Base-by-base conservation (phyloP, 2,329 filamentous ascomycete species). In the Claviceps citrina region DNA sequence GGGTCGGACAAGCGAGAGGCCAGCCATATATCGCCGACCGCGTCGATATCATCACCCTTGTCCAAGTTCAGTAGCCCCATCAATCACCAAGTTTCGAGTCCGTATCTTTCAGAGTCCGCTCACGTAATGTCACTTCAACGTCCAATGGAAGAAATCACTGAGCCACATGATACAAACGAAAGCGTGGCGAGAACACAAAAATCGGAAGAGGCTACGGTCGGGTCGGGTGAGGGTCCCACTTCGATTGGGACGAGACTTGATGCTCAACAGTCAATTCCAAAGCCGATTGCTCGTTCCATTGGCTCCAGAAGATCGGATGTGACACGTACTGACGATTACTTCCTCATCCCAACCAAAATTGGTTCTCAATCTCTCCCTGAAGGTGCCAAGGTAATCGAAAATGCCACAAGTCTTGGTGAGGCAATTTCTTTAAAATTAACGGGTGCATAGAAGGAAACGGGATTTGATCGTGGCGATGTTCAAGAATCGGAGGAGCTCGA, bases 81-180 rank as follows among this genome's bases (percentile, higher is more conserved):
- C 6, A 33, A 39, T 5, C 43, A 43, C 5, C 42, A 49, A 12
- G 52, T 58, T 1, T 44, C 51, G 10, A 69, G 64, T 38, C 67
- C 66, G 0, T 70, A 62, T 43, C 48, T 66, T 7, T 65, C 64
- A 1, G 68, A 71, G 44, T 60, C 62, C 13, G 64, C 63, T 0
- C 67, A 70, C 43, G 66, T 71, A 0, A 53, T 61, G 3, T 68
- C 66, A 0, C 48, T 71, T 3, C 68, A 71, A 41, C 55, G 49
- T 27, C 56, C 55, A 1, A 37, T 49, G 3, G 33, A 41, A n/a
- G 9, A 28, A 6, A 16, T 30, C n/a, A n/a, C n/a, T 3, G 31
- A 46, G 30, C 28, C 49, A 6, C 36, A 44, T n/a, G 31, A 40
- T 5, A 36, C 39, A 1, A 43, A n/a, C 19, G 42, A 47, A 20